Conservation (phyloP, 768 basidiomycete species). For the Plicaturopsis crispa region DNA sequence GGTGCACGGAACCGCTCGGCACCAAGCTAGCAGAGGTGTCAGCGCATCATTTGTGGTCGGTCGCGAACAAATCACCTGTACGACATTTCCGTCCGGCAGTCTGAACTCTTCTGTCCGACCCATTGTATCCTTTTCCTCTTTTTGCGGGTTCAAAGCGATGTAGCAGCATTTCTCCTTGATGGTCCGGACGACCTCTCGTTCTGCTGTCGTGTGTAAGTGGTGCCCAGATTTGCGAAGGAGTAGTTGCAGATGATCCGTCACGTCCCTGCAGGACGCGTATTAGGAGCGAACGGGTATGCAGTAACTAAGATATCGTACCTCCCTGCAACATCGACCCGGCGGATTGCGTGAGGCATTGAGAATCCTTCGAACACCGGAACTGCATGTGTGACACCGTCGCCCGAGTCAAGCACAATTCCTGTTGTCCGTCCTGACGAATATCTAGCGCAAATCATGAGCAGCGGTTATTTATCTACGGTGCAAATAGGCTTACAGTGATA, state of each 20-base stretch:
- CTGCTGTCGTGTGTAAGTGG: slow-evolving; percentile 93
- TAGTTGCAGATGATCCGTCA: slow-evolving; percentile 93
- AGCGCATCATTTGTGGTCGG: slow-evolving; percentile 9
- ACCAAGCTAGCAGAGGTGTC: slow-evolving; percentile 57
- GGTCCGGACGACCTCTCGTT: slow-evolving; percentile 91
- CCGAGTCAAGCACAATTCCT: slow-evolving; percentile 98
- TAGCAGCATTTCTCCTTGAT: slow-evolving; percentile 99
- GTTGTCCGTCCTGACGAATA: slow-evolving; percentile 98
- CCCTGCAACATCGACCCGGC: slow-evolving; percentile 93
- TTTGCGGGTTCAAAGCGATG: slow-evolving; percentile 83
- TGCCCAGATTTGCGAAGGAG: slow-evolving; percentile 92
- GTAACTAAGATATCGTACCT: slow-evolving; percentile 40
- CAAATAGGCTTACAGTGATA: slow-evolving; percentile 71
- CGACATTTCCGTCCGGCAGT: slow-evolving; percentile 89
- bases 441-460: slow-evolving; percentile 32
- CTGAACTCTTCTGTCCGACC: slow-evolving; percentile 83
- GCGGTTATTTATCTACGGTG: slow-evolving; percentile 1
- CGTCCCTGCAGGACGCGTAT: slow-evolving; percentile 52
- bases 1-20: slow-evolving; percentile 94
- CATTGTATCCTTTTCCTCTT: slow-evolving; percentile 88
- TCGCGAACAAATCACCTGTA: slow-evolving; percentile 55
- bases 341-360: slow-evolving; percentile 97
- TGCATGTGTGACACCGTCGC: slow-evolving; percentile 97
- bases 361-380: slow-evolving; percentile 99
- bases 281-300: slow-evolving; percentile 3